phyloP scores from a whole-genome alignment of 805 yeast species.

The Lachancea fermentati region DNA sequence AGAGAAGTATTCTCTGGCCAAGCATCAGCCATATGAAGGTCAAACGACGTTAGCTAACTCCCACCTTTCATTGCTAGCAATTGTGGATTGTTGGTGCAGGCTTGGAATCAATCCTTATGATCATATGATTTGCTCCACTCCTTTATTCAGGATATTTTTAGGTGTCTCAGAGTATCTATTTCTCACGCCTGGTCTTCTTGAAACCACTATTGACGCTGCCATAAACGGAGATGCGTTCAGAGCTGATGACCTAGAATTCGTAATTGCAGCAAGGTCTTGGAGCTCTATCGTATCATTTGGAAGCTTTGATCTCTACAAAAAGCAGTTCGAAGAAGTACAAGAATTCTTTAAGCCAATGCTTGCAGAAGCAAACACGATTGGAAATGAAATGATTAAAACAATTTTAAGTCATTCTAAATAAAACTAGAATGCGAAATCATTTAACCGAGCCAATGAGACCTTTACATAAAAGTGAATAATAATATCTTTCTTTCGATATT shows the following conservation, averaged over 20 bases:
- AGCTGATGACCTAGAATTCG: slow-evolving; percentile 87
- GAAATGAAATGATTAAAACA: slow-evolving; percentile 90
- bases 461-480: no score
- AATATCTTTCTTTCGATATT: no score
- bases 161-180: slow-evolving; percentile 93
- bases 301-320: slow-evolving; percentile 63
- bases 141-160: slow-evolving; percentile 82
- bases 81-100: slow-evolving; percentile 90
- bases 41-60: slow-evolving; percentile 60
- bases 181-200: slow-evolving; percentile 77
- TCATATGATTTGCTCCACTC: slow-evolving; percentile 95
- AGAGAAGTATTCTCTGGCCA: slow-evolving; percentile 71
- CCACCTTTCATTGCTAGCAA: slow-evolving; percentile 80
- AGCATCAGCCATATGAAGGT: slow-evolving; percentile 55
- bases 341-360: slow-evolving; percentile 81
- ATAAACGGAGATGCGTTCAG: slow-evolving; percentile 62
- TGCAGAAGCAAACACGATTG: slow-evolving; percentile 80
- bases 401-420: slow-evolving; percentile 41
- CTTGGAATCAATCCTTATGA: slow-evolving; percentile 87
- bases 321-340: slow-evolving; percentile 73
- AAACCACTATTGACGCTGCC: slow-evolving; percentile 71
- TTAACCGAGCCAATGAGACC: no score
- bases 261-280: slow-evolving; percentile 86
- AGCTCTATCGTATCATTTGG: slow-evolving; percentile 72
- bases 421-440: no score